Evolutionary conservation across 2,329 filamentous ascomycete genomes (phyloP).

Genomic region (Cadophora gregata): DNA sequence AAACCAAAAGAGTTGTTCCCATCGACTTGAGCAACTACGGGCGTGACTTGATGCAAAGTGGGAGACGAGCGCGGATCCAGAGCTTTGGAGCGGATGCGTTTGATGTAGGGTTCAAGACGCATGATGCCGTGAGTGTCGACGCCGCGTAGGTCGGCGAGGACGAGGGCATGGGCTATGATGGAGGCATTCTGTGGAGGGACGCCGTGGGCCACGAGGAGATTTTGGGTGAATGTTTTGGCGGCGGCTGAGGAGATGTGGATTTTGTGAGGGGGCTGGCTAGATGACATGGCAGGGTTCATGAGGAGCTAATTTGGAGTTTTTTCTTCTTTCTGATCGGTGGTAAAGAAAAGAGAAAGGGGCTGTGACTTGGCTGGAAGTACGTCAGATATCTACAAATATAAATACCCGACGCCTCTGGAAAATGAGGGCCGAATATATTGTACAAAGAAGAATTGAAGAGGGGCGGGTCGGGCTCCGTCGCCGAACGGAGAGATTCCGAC

Average conservation of each 20-base stretch:
- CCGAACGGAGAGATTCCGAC: constrained; percentile 4
- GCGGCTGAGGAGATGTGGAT: constrained; percentile 20
- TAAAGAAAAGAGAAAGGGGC: background rate
- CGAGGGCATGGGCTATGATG: constrained; percentile 70
- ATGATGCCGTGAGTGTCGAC: constrained; percentile 83
- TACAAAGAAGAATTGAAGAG: background rate
- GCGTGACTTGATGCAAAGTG: constrained; percentile 65
- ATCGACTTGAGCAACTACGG: constrained; percentile 64
- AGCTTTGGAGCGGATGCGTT: constrained; percentile 72
- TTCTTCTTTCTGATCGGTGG: background rate
- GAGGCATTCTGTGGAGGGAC: constrained; percentile 63
- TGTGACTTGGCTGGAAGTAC: background rate
- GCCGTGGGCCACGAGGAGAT: constrained; percentile 49
- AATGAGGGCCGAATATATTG: background rate
- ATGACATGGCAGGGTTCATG: constrained; percentile 16
- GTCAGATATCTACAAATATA: background rate
- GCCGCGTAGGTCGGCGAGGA: constrained; percentile 77
- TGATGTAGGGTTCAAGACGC: constrained; percentile 78
- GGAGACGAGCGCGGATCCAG: constrained; percentile 67
- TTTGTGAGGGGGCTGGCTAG: constrained; percentile 3
- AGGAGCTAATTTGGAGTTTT: background rate
- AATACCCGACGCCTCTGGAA: background rate
- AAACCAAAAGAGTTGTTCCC: constrained; percentile 79
- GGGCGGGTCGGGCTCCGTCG: background rate
- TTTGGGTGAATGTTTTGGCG: constrained; percentile 11